Evolutionary conservation across 495 filamentous ascomycete species (phyloP).

Genomic region (Rhypophila decipiens): DNA sequence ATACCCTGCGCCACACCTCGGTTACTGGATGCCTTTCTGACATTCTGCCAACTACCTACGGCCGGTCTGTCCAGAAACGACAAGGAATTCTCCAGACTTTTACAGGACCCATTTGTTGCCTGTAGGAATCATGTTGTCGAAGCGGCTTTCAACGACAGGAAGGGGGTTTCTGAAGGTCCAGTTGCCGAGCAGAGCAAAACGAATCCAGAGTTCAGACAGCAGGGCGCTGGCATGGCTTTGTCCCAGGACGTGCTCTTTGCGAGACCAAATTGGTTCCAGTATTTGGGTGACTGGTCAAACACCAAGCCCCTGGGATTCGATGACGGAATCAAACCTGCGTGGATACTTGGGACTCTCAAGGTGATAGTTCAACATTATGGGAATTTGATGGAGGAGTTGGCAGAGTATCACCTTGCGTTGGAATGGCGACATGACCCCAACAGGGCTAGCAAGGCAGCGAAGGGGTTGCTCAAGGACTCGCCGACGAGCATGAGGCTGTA

Average conservation of each 20-base stretch:
- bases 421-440: constrained; percentile 51
- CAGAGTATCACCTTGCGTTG: constrained; percentile 67
- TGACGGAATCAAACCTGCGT: constrained; percentile 33
- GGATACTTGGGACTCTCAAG: constrained; percentile 49
- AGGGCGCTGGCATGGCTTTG: constrained; percentile 23
- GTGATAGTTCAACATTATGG: constrained; percentile 39
- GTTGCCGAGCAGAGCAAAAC: constrained; percentile 3
- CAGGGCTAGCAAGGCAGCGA: constrained; percentile 64
- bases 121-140: constrained; percentile 8
- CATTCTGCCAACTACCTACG: constrained; percentile 65
- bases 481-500: constrained; percentile 63
- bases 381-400: constrained; percentile 52
- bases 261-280: constrained; percentile 29
- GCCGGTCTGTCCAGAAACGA: constrained; percentile 12
- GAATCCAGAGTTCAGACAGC: constrained; percentile 29
- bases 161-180: not conserved
- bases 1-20: constrained; percentile 28
- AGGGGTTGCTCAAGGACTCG: constrained; percentile 61
- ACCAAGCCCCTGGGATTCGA: not conserved
- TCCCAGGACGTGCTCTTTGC: constrained; percentile 34
- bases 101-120: constrained; percentile 33
- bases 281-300: constrained; percentile 19
- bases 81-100: constrained; percentile 8
- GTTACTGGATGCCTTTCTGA: constrained; percentile 60
- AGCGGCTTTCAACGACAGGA: not conserved